phyloP scores from a whole-genome alignment of 257 asterid genomes.

The Nicotiana noctiflora region DNA sequence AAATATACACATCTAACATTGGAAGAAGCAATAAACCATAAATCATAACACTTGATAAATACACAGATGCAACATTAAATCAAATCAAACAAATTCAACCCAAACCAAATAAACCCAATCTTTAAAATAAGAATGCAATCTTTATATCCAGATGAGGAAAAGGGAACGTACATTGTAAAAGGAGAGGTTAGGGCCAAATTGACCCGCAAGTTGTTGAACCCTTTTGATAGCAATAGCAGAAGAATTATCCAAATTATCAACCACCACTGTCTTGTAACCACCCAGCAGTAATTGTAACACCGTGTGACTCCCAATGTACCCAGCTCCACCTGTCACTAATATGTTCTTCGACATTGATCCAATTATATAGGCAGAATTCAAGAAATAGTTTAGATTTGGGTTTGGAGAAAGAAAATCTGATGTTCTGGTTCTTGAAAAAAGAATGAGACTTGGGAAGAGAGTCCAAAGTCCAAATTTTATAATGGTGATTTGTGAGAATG shows the following conservation, averaged over 20 bases:
- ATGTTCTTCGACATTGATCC: constrained; percentile 35
- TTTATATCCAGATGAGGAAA: background rate
- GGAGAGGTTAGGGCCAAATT: constrained; percentile 48
- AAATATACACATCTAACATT: background rate
- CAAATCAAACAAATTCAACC: background rate
- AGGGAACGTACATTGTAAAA: constrained; percentile 56
- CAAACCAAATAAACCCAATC: background rate
- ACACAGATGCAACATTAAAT: background rate
- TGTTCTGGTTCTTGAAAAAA: background rate
- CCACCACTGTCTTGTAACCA: constrained; percentile 65
- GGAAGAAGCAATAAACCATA: background rate
- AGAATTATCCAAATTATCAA: constrained; percentile 89
- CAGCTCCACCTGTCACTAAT: constrained; percentile 65
- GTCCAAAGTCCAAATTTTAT: background rate
- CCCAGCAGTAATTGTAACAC: constrained; percentile 76
- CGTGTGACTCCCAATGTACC: constrained; percentile 69
- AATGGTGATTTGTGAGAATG: background rate
- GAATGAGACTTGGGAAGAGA: background rate
- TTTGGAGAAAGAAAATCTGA: background rate
- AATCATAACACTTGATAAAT: background rate
- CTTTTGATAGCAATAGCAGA: constrained; percentile 56
- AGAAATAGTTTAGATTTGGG: background rate
- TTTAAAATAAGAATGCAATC: background rate
- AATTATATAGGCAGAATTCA: background rate
- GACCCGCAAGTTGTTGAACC: constrained; percentile 68